Conservation (phyloP, 2,329 filamentous ascomycete genomes). For the Monosporascus sp. region DNA sequence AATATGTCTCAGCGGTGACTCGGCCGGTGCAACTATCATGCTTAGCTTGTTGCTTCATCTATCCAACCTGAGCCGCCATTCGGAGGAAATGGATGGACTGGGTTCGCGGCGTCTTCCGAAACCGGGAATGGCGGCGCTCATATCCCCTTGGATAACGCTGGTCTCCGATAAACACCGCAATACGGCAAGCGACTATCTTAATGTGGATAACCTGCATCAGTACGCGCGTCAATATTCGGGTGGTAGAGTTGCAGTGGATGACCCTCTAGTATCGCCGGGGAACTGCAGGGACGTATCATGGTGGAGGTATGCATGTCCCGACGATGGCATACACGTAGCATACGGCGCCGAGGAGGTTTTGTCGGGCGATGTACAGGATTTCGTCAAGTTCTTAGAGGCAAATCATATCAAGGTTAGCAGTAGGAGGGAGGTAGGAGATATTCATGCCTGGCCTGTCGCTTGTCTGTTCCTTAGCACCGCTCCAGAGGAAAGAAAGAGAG, state of each 20-base stretch:
- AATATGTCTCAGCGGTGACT: conserved; percentile 72
- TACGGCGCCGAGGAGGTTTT: conserved; percentile 78
- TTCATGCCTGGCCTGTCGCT: conserved; percentile 81
- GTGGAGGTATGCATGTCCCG: conserved; percentile 64
- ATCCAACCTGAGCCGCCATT: conserved; percentile 35
- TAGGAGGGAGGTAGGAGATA: conserved; percentile 57
- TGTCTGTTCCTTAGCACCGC: conserved; percentile 49
- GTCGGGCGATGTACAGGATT: conserved; percentile 59
- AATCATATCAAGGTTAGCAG: conserved; percentile 49
- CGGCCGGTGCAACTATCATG: conserved; percentile 69
- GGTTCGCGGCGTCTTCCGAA: conserved; percentile 26
- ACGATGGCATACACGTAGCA: conserved; percentile 61
- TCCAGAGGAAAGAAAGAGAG: conserved; percentile 44
- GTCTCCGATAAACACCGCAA: conserved; percentile 61
- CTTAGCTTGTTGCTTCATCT: conserved; percentile 68
- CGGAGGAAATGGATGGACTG: conserved; percentile 24
- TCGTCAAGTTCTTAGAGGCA: conserved; percentile 51
- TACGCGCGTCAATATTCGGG: conserved; percentile 69
- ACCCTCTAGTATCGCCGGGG: conserved; percentile 64
- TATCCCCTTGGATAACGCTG: conserved; percentile 77
- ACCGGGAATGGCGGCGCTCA: conserved; percentile 58
- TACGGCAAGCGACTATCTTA: conserved; percentile 70
- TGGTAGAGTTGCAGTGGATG: conserved; percentile 36
- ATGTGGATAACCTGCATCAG: conserved; percentile 56
- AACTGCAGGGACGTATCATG: conserved; percentile 58